Evolutionary conservation across 495 filamentous ascomycete genomes (phyloP).

Genomic region (Apodospora peruviana): DNA sequence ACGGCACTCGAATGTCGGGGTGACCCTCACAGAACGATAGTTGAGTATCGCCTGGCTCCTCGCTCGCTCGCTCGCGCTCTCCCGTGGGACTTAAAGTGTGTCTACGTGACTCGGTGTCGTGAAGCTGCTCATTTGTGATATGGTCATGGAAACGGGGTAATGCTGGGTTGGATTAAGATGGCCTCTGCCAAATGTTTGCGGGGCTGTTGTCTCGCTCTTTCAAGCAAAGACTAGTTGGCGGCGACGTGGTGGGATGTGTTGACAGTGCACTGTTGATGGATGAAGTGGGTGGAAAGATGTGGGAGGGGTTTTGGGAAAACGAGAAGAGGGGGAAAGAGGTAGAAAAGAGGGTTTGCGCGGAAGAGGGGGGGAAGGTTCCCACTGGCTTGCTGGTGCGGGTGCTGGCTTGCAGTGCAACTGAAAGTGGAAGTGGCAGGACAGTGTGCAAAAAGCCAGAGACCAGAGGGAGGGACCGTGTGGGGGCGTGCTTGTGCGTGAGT

Average conservation of each 20-base stretch:
- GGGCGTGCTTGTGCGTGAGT: conserved; percentile 7
- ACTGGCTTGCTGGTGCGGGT: conserved; percentile 1
- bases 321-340: conserved; percentile 23
- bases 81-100: conserved; percentile 59
- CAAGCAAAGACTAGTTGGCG: conserved; percentile 20
- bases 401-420: conserved; percentile 5
- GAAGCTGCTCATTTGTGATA: conserved; percentile 54
- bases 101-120: conserved; percentile 43
- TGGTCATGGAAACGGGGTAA: conserved; percentile 43
- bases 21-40: conserved; percentile 44
- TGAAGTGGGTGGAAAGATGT: conserved; percentile 8
- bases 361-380: conserved; percentile 14
- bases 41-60: conserved; percentile 47
- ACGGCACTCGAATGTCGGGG: conserved; percentile 24
- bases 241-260: not conserved
- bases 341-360: conserved; percentile 26
- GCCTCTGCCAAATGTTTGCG: conserved; percentile 18
- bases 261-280: conserved; percentile 1
- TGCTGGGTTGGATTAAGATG: conserved; percentile 17
- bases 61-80: conserved; percentile 43
- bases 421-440: conserved; percentile 2
- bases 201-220: conserved; percentile 18
- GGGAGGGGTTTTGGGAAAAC: conserved; percentile 29
- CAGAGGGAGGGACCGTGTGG: conserved; percentile 10
- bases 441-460: conserved; percentile 5